Evolutionary conservation across 768 basidiomycete genomes (phyloP), one percentile per base, ranked within the genome.

Genomic region (Aureoboletus auriporus): DNA sequence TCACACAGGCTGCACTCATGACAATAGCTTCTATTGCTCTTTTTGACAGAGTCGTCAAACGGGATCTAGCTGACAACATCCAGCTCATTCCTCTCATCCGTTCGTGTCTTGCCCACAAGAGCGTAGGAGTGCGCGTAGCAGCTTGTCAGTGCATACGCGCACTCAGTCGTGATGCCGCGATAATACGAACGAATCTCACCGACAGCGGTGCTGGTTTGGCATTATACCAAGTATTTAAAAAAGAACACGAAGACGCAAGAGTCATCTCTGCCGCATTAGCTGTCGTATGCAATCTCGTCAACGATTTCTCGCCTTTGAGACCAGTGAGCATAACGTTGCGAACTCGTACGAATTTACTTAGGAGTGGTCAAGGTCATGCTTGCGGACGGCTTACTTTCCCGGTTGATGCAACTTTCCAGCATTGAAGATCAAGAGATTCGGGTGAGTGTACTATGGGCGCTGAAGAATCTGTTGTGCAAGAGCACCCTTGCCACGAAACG

Each of bases 71-170:
- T 3, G 83, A 86, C 55, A 72, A 71, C 10, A 72, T 78, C 10
- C 71, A 70, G 3, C 67, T 91, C 40, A 57, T 87, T 23, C 76
- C 78, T 5, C 65, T 75, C 23, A 64, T 91, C 29, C 73, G 79
- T 48, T 59, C 64, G 2, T 77, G 78, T 11, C 74, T 93, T 8
- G 54, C 72, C 0, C 83, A 89, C 46, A 75, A 72, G 0, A 78
- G 84, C 47, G 72, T 83, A 13, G 89, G 88, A 1, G 84, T 94
- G 4, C 80, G 93, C 6, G 89, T 88, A 39, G 90, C 89, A 0
- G 88, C 89, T 0, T 93, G 90, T 58, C 93, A 95, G 57, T 87
- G 86, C 54, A 76, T 91, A 1, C 74, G 93, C 13, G 86, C 88
- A 0, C 72, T 98, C 34, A 82, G 83, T 35, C 78, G 95, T 20